A percentile compares a stretch with the other conserved stretches of the same genome.
Conservation (phyloP, 2,329 filamentous ascomycete species). For the Neonectria magnoliae region DNA sequence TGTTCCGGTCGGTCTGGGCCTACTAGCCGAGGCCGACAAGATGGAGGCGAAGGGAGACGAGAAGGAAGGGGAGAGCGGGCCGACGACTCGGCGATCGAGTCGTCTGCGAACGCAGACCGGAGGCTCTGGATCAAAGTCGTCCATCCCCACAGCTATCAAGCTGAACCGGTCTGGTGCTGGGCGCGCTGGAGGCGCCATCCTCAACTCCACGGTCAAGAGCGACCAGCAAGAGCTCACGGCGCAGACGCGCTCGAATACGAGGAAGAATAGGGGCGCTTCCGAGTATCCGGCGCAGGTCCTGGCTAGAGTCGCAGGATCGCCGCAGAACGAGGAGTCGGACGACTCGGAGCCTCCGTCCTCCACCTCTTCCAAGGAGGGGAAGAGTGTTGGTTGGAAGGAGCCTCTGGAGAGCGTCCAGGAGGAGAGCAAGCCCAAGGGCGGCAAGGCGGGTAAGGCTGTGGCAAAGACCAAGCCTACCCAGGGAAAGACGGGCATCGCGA, state of each 20-base stretch:
- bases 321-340: constrained; percentile 35
- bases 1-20: constrained; percentile 6
- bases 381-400: constrained; percentile 49
- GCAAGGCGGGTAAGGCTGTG: constrained; percentile 35
- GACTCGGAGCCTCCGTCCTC: constrained; percentile 21
- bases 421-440: constrained; percentile 34
- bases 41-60: constrained; percentile 30
- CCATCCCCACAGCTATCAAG: constrained; percentile 49
- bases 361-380: constrained; percentile 34
- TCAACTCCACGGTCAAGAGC: constrained; percentile 41
- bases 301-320: constrained; percentile 43
- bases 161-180: constrained; percentile 41
- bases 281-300: constrained; percentile 49
- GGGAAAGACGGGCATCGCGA: constrained; percentile 44
- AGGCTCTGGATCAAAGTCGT: constrained; percentile 41
- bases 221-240: constrained; percentile 47
- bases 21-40: background rate
- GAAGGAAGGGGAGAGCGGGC: constrained; percentile 24
- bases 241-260: constrained; percentile 49
- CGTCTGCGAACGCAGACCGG: constrained; percentile 43
- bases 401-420: constrained; percentile 45
- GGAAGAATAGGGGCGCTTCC: constrained; percentile 48
- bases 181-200: constrained; percentile 31
- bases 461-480: constrained; percentile 37
- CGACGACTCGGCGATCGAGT: constrained; percentile 45